phyloP scores from a whole-genome alignment of 441 rosid species.

The Adansonia rubrostipa region DNA sequence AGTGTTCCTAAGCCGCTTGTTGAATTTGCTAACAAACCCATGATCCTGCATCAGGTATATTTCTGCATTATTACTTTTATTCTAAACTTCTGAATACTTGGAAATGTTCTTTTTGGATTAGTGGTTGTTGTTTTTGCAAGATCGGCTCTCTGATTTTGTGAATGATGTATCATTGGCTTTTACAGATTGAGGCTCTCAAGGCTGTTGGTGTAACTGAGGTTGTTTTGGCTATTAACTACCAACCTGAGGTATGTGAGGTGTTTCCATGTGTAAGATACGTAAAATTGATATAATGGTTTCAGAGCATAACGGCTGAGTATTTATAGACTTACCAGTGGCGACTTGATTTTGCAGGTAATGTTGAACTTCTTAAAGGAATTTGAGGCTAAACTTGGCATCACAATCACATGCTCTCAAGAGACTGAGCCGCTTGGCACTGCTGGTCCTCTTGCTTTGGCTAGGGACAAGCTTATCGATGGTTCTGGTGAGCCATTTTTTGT shows the following conservation, averaged over 20 bases:
- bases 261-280: neutral
- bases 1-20: conserved; percentile 97
- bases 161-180: conserved; percentile 19
- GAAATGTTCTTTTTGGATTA: conserved; percentile 3
- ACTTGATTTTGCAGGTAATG: conserved; percentile 66
- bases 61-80: neutral
- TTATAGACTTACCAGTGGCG: conserved; percentile 21
- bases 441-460: conserved; percentile 96
- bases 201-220: conserved; percentile 92
- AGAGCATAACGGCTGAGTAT: neutral
- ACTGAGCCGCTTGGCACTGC: conserved; percentile 99
- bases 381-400: conserved; percentile 89
- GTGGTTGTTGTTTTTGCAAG: neutral
- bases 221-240: conserved; percentile 93
- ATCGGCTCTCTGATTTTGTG: neutral
- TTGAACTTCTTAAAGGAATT: conserved; percentile 87
- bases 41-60: conserved; percentile 96
- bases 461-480: conserved; percentile 79
- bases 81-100: neutral
- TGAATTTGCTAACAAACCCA: conserved; percentile 96
- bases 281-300: neutral
- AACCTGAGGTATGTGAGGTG: conserved; percentile 74
- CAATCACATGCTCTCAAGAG: conserved; percentile 95
- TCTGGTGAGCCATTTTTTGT: conserved; percentile 95
- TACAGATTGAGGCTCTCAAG: conserved; percentile 93